A percentile compares a stretch with the other conserved stretches of the same genome.
Evolutionary conservation across 1,284 basidiomycete genomes (phyloP).

Genomic region (Trichosporon ovoides): DNA sequence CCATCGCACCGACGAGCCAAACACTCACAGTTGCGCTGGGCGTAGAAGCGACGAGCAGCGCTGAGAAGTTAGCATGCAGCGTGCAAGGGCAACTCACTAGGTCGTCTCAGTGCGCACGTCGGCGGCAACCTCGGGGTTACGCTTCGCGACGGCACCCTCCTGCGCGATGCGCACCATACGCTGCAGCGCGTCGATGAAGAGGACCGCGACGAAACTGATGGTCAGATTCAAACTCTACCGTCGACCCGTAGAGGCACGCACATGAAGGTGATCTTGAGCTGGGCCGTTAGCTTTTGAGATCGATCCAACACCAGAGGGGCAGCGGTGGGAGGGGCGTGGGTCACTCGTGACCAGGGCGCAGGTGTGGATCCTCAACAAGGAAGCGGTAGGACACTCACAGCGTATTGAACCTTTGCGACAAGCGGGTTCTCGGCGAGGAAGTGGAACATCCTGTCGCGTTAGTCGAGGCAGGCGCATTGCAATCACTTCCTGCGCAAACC

Average conservation of each 20-base stretch:
- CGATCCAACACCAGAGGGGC: no score
- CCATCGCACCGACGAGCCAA: background rate
- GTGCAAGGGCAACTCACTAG: conserved; percentile 50
- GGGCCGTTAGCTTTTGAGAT: conserved; percentile 21
- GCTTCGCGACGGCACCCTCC: conserved; percentile 61
- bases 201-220: conserved; percentile 71
- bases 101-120: conserved; percentile 77
- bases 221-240: background rate
- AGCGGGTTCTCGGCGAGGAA: conserved; percentile 51
- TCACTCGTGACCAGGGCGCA: background rate
- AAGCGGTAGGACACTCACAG: conserved; percentile 27
- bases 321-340: no score
- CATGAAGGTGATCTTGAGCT: conserved; percentile 91
- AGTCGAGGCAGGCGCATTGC: background rate
- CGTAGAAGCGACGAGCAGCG: conserved; percentile 83
- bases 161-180: conserved; percentile 79
- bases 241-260: conserved; percentile 45
- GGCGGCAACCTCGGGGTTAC: conserved; percentile 53
- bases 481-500: conserved; percentile 45
- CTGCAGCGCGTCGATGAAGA: conserved; percentile 73
- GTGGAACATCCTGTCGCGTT: conserved; percentile 42
- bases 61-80: conserved; percentile 17
- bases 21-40: conserved; percentile 56
- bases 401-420: conserved; percentile 54
- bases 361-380: background rate